Evolutionary conservation across 129 eudicot species (phyloP).

Genomic region (Mikania micrantha): DNA sequence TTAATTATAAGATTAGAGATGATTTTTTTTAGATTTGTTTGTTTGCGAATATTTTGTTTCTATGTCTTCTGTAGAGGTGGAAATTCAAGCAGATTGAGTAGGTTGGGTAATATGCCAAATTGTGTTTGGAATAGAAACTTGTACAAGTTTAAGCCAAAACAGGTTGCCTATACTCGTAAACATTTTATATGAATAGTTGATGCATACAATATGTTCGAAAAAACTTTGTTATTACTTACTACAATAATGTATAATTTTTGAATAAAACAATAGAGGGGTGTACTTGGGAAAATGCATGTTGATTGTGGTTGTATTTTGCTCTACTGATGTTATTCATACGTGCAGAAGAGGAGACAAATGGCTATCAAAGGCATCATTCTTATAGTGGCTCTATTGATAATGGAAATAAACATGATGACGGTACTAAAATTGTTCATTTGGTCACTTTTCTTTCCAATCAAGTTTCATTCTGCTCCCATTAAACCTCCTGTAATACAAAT

Average conservation of each 20-base stretch:
- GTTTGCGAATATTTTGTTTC: background rate
- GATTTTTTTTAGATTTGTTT: background rate
- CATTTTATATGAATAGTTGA: background rate
- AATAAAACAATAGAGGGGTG: background rate
- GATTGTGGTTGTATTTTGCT: constrained; percentile 16
- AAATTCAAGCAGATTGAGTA: background rate
- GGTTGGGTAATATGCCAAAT: background rate
- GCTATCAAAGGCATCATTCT: constrained; percentile 48
- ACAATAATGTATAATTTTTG: no score
- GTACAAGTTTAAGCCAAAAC: background rate
- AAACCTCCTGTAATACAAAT: background rate
- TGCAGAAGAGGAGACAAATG: constrained; percentile 56
- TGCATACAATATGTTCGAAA: background rate
- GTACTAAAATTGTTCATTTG: constrained; percentile 24
- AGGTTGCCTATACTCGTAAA: background rate
- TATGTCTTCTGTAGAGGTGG: constrained; percentile 2
- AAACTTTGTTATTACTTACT: background rate
- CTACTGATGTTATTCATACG: constrained; percentile 8
- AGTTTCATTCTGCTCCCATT: background rate
- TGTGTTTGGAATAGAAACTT: background rate
- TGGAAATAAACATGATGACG: constrained; percentile 46
- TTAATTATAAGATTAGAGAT: background rate
- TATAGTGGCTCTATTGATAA: constrained; percentile 50
- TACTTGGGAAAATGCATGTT: background rate
- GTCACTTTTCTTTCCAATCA: background rate